Evolutionary conservation across 2,329 filamentous ascomycete species (phyloP).

Genomic region (Arthrocladium fulminans): DNA sequence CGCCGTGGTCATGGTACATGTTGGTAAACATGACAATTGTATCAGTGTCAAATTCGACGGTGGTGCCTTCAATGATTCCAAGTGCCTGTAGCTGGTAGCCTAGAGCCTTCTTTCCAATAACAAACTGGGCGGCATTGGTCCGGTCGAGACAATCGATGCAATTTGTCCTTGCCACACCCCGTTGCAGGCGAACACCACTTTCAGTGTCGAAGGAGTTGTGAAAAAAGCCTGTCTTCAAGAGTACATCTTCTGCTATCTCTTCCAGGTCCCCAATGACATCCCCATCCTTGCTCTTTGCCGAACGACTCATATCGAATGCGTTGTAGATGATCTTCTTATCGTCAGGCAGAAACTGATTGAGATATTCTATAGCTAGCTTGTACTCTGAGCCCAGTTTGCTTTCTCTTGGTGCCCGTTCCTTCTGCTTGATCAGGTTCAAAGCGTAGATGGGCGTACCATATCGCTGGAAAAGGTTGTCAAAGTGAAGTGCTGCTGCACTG

Average conservation of each 20-base stretch:
- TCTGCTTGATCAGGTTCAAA: constrained; percentile 80
- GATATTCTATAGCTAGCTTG: constrained; percentile 75
- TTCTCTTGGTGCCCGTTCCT: constrained; percentile 81
- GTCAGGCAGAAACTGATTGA: constrained; percentile 83
- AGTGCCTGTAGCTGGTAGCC: constrained; percentile 87
- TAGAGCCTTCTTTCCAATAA: constrained; percentile 88
- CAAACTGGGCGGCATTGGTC: constrained; percentile 95
- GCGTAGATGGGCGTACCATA: constrained; percentile 91
- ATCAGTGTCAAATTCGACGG: constrained; percentile 87
- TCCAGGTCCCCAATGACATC: constrained; percentile 93
- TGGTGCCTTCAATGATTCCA: constrained; percentile 70
- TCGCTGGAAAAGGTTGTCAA: constrained; percentile 85
- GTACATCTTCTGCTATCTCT: constrained; percentile 75
- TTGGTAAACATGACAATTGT: constrained; percentile 93
- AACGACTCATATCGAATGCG: constrained; percentile 96
- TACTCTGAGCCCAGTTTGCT: constrained; percentile 85
- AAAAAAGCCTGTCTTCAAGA: constrained; percentile 84
- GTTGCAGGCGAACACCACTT: constrained; percentile 63
- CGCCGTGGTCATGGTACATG: constrained; percentile 97
- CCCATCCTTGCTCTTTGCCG: constrained; percentile 81
- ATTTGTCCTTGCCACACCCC: constrained; percentile 88
- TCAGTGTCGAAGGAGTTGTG: constrained; percentile 73
- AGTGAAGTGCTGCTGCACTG: constrained; percentile 82
- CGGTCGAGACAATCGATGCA: constrained; percentile 97
- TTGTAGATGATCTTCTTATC: constrained; percentile 85